Evolutionary conservation across 805 yeast species (phyloP).

Genomic region (Candida pini): DNA sequence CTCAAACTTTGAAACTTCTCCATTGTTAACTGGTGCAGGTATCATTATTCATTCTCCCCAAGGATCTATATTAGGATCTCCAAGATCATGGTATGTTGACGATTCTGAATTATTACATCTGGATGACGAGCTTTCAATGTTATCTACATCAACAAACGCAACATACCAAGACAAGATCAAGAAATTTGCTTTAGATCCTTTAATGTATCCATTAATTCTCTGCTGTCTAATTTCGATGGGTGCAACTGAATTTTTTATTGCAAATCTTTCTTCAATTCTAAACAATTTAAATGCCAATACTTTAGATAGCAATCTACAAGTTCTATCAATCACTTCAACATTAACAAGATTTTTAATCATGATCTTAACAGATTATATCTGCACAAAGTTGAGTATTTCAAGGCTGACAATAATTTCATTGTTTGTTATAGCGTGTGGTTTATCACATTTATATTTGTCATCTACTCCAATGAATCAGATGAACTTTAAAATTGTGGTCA

Average conservation of each 20-base stretch:
- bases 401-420: constrained; percentile 23
- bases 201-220: constrained; percentile 59
- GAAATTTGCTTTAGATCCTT: constrained; percentile 34
- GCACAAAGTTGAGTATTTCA: constrained; percentile 23
- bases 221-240: constrained; percentile 70
- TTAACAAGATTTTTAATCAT: constrained; percentile 64
- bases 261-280: constrained; percentile 61
- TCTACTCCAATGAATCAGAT: constrained; percentile 16
- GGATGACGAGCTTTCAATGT: constrained; percentile 24
- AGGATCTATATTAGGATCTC: constrained; percentile 23
- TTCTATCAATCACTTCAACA: constrained; percentile 60
- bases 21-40: constrained; percentile 29
- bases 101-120: constrained; percentile 17
- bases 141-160: constrained; percentile 14
- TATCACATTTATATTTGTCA: constrained; percentile 26
- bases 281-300: constrained; percentile 14
- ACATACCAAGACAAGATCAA: constrained; percentile 9
- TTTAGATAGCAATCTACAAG: constrained; percentile 20
- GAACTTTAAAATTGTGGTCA: constrained; percentile 19
- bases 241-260: constrained; percentile 80
- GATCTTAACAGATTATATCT: constrained; percentile 56
- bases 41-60: constrained; percentile 24
- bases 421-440: constrained; percentile 22
- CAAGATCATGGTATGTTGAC: constrained; percentile 25
- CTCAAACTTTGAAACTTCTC: constrained; percentile 28